Percentiles rank a stretch among this genome's conserved stretches.
Conservation (phyloP, 2,329 filamentous ascomycete species). For the Rutstroemia sp. region DNA sequence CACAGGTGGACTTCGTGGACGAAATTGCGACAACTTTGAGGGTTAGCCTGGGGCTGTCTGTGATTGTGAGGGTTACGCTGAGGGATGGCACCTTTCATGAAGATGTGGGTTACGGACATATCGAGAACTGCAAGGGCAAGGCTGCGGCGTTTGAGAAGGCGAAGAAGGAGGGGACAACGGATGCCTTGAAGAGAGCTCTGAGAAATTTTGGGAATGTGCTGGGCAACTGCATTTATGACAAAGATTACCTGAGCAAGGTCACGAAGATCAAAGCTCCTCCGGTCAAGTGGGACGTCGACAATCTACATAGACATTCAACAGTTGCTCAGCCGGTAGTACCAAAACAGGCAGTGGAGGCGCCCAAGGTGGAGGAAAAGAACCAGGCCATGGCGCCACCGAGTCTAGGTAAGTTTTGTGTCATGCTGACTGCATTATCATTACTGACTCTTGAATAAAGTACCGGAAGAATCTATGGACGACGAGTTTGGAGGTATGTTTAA, state of each 20-base stretch:
- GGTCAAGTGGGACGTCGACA: conserved; percentile 69
- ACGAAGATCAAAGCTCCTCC: conserved; percentile 78
- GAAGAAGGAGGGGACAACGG: conserved; percentile 96
- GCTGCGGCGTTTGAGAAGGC: conserved; percentile 96
- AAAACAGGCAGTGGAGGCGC: conserved; percentile 27
- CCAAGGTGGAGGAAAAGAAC: conserved; percentile 21
- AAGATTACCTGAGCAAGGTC: conserved; percentile 85
- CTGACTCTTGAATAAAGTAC: conserved; percentile 25
- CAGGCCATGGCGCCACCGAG: not conserved
- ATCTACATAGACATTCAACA: conserved; percentile 74
- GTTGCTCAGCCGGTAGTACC: conserved; percentile 31
- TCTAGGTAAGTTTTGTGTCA: not conserved
- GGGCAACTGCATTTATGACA: conserved; percentile 98
- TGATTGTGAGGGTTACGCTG: conserved; percentile 83
- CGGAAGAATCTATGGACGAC: conserved; percentile 39
- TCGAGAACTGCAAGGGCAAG: conserved; percentile 93
- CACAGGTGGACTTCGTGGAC: conserved; percentile 93
- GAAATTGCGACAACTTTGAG: conserved; percentile 71
- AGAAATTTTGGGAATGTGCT: conserved; percentile 92
- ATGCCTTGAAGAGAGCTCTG: conserved; percentile 82
- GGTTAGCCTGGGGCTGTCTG: conserved; percentile 78
- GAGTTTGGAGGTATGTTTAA: conserved; percentile 46
- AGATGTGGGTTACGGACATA: conserved; percentile 93
- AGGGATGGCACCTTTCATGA: conserved; percentile 95
- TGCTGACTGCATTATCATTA: conserved; percentile 8